These are phyloP conservation scores for Mycena belliarum DNA, from an alignment of 768 basidiomycete species.

Conservation along the genomic window DNA sequence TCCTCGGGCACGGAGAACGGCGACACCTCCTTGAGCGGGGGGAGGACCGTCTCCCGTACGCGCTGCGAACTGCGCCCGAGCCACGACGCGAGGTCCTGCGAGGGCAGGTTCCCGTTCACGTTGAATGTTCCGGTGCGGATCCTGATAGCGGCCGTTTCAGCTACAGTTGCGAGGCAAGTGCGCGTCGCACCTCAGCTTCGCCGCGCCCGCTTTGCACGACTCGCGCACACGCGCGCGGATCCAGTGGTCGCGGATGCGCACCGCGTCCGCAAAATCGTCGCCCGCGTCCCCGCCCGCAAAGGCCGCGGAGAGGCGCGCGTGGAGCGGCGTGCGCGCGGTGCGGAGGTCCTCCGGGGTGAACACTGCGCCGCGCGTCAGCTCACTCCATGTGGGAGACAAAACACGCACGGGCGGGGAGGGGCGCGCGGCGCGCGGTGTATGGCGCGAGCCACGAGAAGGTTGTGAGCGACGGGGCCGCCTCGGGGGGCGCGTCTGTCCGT, in stretches of 20 bases:
- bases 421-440: slow-evolving; percentile 34
- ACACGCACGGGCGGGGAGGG: slow-evolving; percentile 32
- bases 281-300: slow-evolving; percentile 63
- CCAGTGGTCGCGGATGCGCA: slow-evolving; percentile 65
- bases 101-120: slow-evolving; percentile 76
- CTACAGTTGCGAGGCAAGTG: too few species aligned
- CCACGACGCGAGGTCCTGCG: slow-evolving; percentile 73
- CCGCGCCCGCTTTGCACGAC: too few species aligned
- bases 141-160: too few species aligned
- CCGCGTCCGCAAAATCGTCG: slow-evolving; percentile 61
- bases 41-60: not conserved
- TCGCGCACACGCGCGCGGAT: slow-evolving; percentile 47
- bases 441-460: slow-evolving; percentile 50
- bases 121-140: slow-evolving; percentile 82
- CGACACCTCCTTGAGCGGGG: slow-evolving; percentile 22
- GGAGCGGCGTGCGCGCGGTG: slow-evolving; percentile 44
- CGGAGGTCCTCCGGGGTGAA: slow-evolving; percentile 59
- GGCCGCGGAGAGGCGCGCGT: slow-evolving; percentile 57
- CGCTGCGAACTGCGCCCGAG: slow-evolving; percentile 31
- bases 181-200: too few species aligned
- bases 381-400: not conserved
- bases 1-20: slow-evolving; percentile 37
- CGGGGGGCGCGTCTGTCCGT: slow-evolving; percentile 12
- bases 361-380: slow-evolving; percentile 31
- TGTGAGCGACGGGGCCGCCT: slow-evolving; percentile 28